Evolutionary conservation across 345 rosid genomes (phyloP).

Genomic region (Hirschfeldia incana): DNA sequence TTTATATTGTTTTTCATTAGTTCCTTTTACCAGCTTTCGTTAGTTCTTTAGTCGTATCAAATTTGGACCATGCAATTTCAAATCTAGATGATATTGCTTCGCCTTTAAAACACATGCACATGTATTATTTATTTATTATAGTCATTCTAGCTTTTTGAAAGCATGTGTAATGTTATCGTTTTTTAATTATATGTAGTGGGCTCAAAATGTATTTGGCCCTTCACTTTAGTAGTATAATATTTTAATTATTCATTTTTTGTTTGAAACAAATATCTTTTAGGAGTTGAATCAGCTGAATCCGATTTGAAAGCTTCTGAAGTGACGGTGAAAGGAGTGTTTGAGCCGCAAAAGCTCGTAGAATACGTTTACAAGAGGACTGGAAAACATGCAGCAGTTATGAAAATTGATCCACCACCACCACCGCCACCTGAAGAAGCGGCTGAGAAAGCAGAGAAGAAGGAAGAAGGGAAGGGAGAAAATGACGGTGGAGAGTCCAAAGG

Average conservation of each 20-base stretch:
- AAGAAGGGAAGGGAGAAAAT: slow-evolving; percentile 46
- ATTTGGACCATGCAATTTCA: slow-evolving; percentile 32
- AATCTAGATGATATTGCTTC: slow-evolving; percentile 30
- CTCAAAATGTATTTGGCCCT: slow-evolving; percentile 8
- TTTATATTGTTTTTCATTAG: not conserved
- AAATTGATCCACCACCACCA: slow-evolving; percentile 46
- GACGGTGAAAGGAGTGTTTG: slow-evolving; percentile 82
- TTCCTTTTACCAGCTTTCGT: not conserved
- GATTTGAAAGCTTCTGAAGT: slow-evolving; percentile 88
- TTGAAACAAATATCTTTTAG: slow-evolving; percentile 37
- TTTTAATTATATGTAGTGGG: slow-evolving; percentile 15
- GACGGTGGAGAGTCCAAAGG: slow-evolving; percentile 39
- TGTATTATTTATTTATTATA: not conserved
- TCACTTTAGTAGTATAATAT: not conserved
- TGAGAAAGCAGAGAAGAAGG: slow-evolving; percentile 42
- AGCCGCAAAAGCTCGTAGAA: slow-evolving; percentile 64
- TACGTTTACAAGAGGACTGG: slow-evolving; percentile 74
- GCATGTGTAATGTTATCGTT: slow-evolving; percentile 3
- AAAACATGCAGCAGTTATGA: slow-evolving; percentile 71
- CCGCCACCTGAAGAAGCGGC: slow-evolving; percentile 52
- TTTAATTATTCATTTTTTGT: not conserved
- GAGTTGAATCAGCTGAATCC: slow-evolving; percentile 89
- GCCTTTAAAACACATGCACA: slow-evolving; percentile 22
- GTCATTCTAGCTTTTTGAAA: not conserved
- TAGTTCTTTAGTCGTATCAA: slow-evolving; percentile 6